Evolutionary conservation across 192 early-diverging fungal genomes (phyloP), one percentile per base, ranked within the genome.

Genomic region (Lobosporangium transversale): DNA sequence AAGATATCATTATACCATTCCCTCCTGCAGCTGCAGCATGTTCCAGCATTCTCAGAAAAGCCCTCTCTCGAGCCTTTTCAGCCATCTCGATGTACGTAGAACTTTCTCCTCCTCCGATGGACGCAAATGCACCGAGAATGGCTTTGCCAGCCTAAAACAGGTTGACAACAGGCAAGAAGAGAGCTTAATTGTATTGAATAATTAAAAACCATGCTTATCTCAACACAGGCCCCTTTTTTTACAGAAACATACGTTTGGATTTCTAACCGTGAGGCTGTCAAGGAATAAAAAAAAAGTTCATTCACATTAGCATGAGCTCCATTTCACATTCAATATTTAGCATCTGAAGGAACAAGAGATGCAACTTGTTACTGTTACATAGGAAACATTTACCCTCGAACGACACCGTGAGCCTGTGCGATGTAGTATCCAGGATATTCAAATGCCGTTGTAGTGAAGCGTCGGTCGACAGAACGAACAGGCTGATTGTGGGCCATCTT

Each of bases 31-130:
- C 69, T 3, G 69, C 69, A 18, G 69, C 69, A 31, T 71, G 69
- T 26, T 71, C 69, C 11, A 71, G 60, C 60, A 71, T 58, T 51
- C 69, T 56, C 45, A 71, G 29, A 55, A 71, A 71, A 10, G 69
- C 69, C 31, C 60, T 62, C 54, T 71, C 69, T 37, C 69, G 69
- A 58, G 69, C 69, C 61, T 71, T 71, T 36, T 71, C 69, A 15
- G 69, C 69, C 69, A 71, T 71, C 37, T 71, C 69, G 55, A 71
- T 63, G 45, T 71, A 71, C 20, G 69, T 71, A 7, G 69, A 55
- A 26, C 69, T 71, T 52, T 71, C 69, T 43, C 69, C 69, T 71
- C 69, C 69, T 21, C 60, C 53, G 50, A 71, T 56, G 1, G 69
- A 62, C 29, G 69, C 59, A 27, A 63, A 71, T 17, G 27, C 69